Conservation (phyloP, 2,329 filamentous ascomycete species). For the Balansia obtecta region DNA sequence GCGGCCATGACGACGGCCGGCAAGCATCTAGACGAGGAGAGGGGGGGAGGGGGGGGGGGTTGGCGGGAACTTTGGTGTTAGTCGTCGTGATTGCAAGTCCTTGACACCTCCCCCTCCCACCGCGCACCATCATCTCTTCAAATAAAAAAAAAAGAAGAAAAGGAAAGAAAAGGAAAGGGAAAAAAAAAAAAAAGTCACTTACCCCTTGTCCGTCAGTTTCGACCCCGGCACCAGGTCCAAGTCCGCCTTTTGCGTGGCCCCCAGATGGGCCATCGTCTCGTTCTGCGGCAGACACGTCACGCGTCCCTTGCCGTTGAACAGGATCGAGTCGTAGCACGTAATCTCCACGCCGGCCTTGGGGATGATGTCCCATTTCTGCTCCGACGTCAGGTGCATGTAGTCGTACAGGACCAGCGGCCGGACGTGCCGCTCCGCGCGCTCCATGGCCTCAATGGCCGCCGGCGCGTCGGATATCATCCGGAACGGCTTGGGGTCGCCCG, state of each 20-base stretch:
- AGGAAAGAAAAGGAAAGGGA: too few relatives aligned
- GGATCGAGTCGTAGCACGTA: slow-evolving; percentile 45
- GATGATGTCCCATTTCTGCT: slow-evolving; percentile 31
- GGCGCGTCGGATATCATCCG: slow-evolving; percentile 28
- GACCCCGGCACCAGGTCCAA: slow-evolving; percentile 17
- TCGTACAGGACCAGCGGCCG: slow-evolving; percentile 42
- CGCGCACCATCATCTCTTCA: too few relatives aligned
- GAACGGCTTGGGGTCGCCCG: slow-evolving; percentile 29
- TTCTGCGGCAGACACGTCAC: slow-evolving; percentile 36
- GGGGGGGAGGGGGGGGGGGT: too few relatives aligned
- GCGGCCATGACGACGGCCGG: slow-evolving; percentile 27
- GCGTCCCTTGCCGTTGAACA: slow-evolving; percentile 49
- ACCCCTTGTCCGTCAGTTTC: slow-evolving; percentile 30
- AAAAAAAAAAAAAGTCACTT: too few relatives aligned
- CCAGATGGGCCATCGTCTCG: slow-evolving; percentile 28
- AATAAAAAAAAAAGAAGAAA: too few relatives aligned
- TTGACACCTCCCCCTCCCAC: too few relatives aligned
- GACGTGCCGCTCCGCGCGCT: slow-evolving; percentile 33
- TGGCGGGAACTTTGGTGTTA: too few relatives aligned
- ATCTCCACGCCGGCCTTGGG: slow-evolving; percentile 32
- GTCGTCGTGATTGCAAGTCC: too few relatives aligned
- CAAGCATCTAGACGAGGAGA: too few relatives aligned
- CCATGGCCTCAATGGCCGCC: slow-evolving; percentile 28
- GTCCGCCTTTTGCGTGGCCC: slow-evolving; percentile 17
- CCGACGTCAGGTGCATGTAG: slow-evolving; percentile 40